Percentiles rank a stretch among this genome's conserved stretches.
Evolutionary conservation across 495 filamentous ascomycete species (phyloP).

Genomic region (Xylaria cubensis): DNA sequence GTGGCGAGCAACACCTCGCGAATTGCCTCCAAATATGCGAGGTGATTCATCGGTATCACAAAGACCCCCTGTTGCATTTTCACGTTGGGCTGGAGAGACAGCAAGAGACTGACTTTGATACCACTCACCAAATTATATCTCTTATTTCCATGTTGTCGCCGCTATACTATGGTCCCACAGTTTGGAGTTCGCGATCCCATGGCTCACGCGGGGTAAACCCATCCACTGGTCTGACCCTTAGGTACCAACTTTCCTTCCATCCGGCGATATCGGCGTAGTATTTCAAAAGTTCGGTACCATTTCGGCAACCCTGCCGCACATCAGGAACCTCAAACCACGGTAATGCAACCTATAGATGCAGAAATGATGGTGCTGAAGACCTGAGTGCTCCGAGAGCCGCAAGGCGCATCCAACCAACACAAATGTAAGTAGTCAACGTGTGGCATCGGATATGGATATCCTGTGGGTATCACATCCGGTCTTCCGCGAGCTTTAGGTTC

Average conservation of each 20-base stretch:
- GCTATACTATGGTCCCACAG: not conserved
- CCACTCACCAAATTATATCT: not conserved
- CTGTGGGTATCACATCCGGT: conserved; percentile 2
- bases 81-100: not conserved
- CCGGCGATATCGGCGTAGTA: conserved; percentile 25
- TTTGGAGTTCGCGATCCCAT: not conserved
- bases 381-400: conserved; percentile 18
- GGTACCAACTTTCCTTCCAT: not conserved
- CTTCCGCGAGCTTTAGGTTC: conserved; percentile 11
- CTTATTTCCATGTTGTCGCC: conserved; percentile 8
- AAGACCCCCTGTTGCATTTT: not conserved
- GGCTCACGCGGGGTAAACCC: conserved; percentile 8
- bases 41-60: not conserved
- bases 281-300: not conserved
- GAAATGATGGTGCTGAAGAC: not conserved
- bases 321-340: not conserved
- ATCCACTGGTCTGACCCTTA: conserved; percentile 1
- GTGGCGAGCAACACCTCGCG: not conserved
- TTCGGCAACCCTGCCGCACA: conserved; percentile 8
- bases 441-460: not conserved
- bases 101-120: not conserved
- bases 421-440: not conserved
- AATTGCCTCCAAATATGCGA: not conserved
- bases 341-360: not conserved
- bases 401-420: not conserved